Percentiles rank a stretch among this genome's conserved stretches.
Conservation (phyloP, 2,329 filamentous ascomycete genomes). For the Dryadomyces quercivorus region DNA sequence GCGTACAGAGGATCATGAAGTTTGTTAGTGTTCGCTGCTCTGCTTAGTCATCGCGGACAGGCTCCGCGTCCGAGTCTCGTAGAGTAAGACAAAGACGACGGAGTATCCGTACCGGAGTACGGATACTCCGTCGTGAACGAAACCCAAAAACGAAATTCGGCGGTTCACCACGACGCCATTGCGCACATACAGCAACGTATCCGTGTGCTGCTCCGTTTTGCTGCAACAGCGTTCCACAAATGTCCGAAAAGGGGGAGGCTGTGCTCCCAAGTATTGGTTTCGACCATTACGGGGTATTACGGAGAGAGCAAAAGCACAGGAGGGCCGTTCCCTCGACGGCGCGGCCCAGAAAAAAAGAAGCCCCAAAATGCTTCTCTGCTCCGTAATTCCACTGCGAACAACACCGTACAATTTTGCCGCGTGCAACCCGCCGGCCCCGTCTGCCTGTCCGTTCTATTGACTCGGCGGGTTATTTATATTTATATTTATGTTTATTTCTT, state of each 20-base stretch:
- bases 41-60: no score
- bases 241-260: conserved; percentile 1
- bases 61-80: no score
- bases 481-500: conserved; percentile 2
- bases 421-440: neutral
- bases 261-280: neutral
- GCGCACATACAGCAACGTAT: no score
- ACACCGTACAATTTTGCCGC: neutral
- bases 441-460: neutral
- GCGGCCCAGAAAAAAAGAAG: neutral
- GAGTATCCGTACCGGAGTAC: no score
- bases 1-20: no score
- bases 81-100: no score
- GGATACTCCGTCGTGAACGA: neutral
- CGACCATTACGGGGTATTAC: neutral
- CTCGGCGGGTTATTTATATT: neutral
- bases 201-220: neutral
- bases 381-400: neutral
- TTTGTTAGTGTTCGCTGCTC: no score
- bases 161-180: neutral
- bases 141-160: neutral
- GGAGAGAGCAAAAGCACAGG: neutral
- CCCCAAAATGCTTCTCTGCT: neutral
- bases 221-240: neutral
- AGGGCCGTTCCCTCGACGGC: neutral